Base-by-base conservation (phyloP, 106 monocot species). In the Acorus gramineus region DNA sequence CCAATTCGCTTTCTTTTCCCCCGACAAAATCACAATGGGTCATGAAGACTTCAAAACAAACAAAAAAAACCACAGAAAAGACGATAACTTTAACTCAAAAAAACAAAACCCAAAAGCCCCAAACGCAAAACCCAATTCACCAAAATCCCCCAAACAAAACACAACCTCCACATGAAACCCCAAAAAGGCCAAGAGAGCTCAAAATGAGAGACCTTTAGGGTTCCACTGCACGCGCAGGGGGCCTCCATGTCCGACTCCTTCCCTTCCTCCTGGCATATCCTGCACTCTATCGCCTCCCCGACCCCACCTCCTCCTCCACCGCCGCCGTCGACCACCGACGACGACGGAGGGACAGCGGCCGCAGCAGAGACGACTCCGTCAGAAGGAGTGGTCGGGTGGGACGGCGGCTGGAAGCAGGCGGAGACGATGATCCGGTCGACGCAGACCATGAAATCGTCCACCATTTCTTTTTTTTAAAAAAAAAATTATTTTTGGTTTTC, bases 221-320 rank as follows among this genome's bases (percentile, higher is more conserved):
- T 94, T 54, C 94, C 94, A 74, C 56, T 80, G 69, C 94, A 90
- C 57, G 84, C 83, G 62, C 94, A 94, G 46, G 94, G 94, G 46
- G 83, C 59, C 47, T 94, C 94, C 89, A 94, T 90, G 50, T 78
- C 86, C 42, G 46, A 61, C 71, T 93, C 89, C 10, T 78, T 76
- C 50, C 82, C 89, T 78, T 94, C 94, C 68, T 94, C 94, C 57
- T 83, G 87, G 62, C 87, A 87, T 54, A 87, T 87, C 77, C 83
- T 80, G 69, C 87, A 87, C 80, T 87, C 87, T 4, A 69, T 63
- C 8, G 69, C 54, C 67, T 68, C 76, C 53, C 28, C 28, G 28
- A 28, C 28, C 28, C 28, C 28, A 28, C 28, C 28, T 28, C 28
- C 28, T 28, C 28, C 28, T 28, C 28, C 28, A 1, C 28, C 28